Conservation (phyloP, 768 basidiomycete species). For the Scleroderma citrinum region DNA sequence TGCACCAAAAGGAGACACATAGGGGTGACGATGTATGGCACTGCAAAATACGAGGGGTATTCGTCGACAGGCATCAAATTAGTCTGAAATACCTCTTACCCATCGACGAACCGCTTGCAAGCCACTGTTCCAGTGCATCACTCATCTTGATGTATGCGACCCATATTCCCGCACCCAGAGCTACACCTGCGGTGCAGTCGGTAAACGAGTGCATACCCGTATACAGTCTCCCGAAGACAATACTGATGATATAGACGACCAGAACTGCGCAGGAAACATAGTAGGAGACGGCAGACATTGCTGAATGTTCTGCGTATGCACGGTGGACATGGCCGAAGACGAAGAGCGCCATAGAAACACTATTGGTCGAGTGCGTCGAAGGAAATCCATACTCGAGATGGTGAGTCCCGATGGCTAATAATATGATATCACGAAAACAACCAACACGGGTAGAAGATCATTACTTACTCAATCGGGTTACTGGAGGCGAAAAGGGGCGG, state of each 20-base stretch:
- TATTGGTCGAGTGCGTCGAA: constrained; percentile 91
- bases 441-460: not conserved
- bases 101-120: constrained; percentile 31
- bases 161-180: constrained; percentile 69
- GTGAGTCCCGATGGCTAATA: constrained; percentile 67
- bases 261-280: constrained; percentile 39
- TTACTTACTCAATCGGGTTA: constrained; percentile 76
- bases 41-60: constrained; percentile 18
- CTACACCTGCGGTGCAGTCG: constrained; percentile 58
- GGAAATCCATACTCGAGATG: constrained; percentile 95
- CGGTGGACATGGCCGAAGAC: constrained; percentile 54
- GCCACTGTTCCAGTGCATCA: constrained; percentile 38
- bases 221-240: constrained; percentile 78
- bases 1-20: constrained; percentile 73
- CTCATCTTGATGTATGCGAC: constrained; percentile 30
- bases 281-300: constrained; percentile 45
- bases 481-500: constrained; percentile 85
- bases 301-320: constrained; percentile 33
- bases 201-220: constrained; percentile 86
- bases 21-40: constrained; percentile 56
- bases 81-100: constrained; percentile 22
- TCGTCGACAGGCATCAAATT: not conserved
- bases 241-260: constrained; percentile 55
- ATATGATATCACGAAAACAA: not conserved
- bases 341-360: constrained; percentile 84